phyloP scores from a whole-genome alignment of 179 eudicot species.

The Actinidia arguta region DNA sequence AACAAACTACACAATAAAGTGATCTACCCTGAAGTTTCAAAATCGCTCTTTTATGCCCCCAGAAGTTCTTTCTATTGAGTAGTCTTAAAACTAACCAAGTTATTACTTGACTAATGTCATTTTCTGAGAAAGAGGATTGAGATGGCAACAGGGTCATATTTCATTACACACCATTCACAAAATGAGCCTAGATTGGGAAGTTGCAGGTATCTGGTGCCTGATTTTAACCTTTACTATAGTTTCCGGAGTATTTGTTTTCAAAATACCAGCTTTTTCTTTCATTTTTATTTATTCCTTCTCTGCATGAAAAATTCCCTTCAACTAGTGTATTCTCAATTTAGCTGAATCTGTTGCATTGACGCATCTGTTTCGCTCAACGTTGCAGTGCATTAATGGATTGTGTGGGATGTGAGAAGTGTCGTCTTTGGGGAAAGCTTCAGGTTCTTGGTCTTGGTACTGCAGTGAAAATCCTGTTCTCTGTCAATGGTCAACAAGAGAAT shows the following conservation, averaged over 20 bases:
- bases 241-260: background rate
- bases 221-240: background rate
- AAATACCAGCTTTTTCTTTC: background rate
- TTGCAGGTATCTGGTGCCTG: background rate
- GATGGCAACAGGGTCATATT: slow-evolving; percentile 1
- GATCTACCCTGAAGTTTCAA: no score
- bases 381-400: slow-evolving; percentile 97
- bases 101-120: background rate
- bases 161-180: background rate
- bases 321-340: background rate
- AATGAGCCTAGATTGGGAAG: background rate
- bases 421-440: slow-evolving; percentile 98
- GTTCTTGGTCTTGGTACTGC: slow-evolving; percentile 98
- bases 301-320: background rate
- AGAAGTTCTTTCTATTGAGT: no score
- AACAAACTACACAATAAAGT: no score
- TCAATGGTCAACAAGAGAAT: slow-evolving; percentile 42
- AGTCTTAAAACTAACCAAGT: background rate
- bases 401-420: slow-evolving; percentile 97
- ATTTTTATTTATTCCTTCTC: background rate
- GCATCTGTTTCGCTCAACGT: background rate
- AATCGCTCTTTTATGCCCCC: no score
- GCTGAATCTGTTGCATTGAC: background rate
- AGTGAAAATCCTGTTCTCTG: slow-evolving; percentile 86
- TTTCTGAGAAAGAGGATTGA: background rate